These are phyloP conservation scores for Tetrahymena elliotti DNA, from an alignment of 73 alveolate genomes.

Conservation along the genomic window DNA sequence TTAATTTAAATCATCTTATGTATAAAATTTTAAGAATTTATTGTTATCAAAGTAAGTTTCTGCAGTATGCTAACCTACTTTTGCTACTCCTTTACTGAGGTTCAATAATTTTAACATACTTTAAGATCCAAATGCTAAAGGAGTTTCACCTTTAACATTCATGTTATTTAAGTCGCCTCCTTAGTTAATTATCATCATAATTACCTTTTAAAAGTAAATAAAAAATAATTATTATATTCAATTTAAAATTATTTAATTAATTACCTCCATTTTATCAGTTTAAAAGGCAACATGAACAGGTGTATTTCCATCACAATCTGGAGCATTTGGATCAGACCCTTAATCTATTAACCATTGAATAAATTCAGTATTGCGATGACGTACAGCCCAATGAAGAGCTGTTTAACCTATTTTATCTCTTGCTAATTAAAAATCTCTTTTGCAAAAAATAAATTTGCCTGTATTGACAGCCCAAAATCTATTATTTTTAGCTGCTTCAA, in stretches of 20 bases:
- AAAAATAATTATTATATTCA: background rate
- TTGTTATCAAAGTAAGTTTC: background rate
- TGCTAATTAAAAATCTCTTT: background rate
- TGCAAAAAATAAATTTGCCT: background rate
- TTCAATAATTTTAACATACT: background rate
- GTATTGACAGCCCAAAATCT: background rate
- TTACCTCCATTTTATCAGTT: background rate
- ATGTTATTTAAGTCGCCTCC: background rate
- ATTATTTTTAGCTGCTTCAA: background rate
- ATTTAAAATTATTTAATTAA: background rate
- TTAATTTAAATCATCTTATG: background rate
- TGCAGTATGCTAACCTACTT: background rate
- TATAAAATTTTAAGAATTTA: background rate
- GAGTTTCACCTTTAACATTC: background rate
- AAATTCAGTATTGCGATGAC: background rate
- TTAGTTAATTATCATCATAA: background rate
- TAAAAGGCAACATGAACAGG: background rate
- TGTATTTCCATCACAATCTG: background rate
- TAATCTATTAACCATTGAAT: background rate
- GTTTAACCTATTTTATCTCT: background rate
- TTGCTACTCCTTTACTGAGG: background rate
- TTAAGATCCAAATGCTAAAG: background rate
- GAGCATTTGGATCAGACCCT: background rate
- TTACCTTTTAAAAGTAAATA: background rate
- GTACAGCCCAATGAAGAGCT: background rate